Base-by-base conservation (phyloP, 352 stramenopile genomes). In the Phytophthora sp. region DNA sequence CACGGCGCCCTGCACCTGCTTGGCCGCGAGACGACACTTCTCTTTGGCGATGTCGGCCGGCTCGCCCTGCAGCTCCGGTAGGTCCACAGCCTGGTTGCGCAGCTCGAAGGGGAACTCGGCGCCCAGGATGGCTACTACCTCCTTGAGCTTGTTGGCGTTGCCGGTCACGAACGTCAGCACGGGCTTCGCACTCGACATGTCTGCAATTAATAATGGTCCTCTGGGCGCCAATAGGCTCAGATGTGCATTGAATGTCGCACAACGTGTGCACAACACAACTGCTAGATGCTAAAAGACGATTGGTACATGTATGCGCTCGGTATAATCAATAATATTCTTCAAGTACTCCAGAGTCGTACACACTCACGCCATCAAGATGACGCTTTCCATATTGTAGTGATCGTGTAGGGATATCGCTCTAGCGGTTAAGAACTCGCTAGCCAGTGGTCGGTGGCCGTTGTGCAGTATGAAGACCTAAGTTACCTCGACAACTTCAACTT, bases 11-110 rank as follows among this genome's bases (percentile, higher is more conserved):
- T 86, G 62, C 41, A 97, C 77, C 68, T 95, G 62, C 57, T 93
- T 66, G 18, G 90, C 86, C 11, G 97, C 97, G 18, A 98, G 76
- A 8, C 69, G 69, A 69, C 96, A 99, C 75, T 99, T 99, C 67
- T 99, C 89, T 45, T 75, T 79, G 20, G 95, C 94, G 49, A 99
- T 98, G 66, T 98, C 91, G 31, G 87, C 75, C 7, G 97, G 95
- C 68, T 98, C 94, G 38, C 97, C 97, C 84, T 99, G 97, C 41
- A 99, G 85, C 77, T 99, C 97, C 6, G 97, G 96, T n/a, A 99
- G 80, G 70, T 99, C 95, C 49, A 99, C 66, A 27, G 96, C 90
- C 57, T 94, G 78, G 70, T 97, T 98, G 26, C 84, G 82, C 66
- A 99, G 68, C 59, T 96, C 80, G 42, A 98, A 98, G 6, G 90